A percentile compares a stretch with the other conserved stretches of the same genome.
These are phyloP conservation scores for Serpula lacrymans DNA, from an alignment of 768 basidiomycete genomes.

Conservation along the genomic window DNA sequence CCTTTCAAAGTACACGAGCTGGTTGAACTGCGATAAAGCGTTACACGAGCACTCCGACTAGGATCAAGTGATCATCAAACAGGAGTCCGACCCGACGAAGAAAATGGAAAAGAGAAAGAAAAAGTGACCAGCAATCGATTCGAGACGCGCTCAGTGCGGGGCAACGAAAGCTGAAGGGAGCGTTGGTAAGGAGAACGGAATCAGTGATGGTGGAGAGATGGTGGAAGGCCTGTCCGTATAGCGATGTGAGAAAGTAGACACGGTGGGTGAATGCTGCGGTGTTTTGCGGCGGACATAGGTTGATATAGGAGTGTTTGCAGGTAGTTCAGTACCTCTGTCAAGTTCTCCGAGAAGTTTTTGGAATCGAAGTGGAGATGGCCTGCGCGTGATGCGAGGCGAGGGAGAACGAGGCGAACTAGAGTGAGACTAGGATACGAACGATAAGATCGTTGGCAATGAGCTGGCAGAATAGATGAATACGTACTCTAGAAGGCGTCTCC, in stretches of 20 bases:
- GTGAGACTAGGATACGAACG: slow-evolving; percentile 1
- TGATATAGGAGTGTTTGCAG: slow-evolving; percentile 74
- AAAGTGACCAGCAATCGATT: no score
- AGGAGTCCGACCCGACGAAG: no score
- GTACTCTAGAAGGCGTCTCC: slow-evolving; percentile 26
- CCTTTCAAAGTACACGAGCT: no score
- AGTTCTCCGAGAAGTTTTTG: slow-evolving; percentile 44
- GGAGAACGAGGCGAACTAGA: slow-evolving; percentile 34
- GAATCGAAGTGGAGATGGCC: slow-evolving; percentile 43
- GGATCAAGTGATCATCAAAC: no score
- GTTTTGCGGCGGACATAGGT: slow-evolving; percentile 77
- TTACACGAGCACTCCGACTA: no score
- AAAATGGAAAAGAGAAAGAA: no score
- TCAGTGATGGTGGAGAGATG: slow-evolving; percentile 14
- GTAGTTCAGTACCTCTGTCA: slow-evolving; percentile 50
- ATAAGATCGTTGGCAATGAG: slow-evolving; percentile 1
- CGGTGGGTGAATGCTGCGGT: slow-evolving; percentile 68
- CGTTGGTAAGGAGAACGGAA: slow-evolving; percentile 60
- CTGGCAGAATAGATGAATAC: slow-evolving; percentile 28
- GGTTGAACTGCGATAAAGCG: no score
- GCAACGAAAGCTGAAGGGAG: slow-evolving; percentile 44
- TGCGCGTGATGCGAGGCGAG: slow-evolving; percentile 38
- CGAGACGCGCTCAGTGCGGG: slow-evolving; percentile 5
- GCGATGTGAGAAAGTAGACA: slow-evolving; percentile 54
- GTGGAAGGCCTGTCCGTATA: slow-evolving; percentile 28